Conservation (phyloP, 73 alveolate genomes). For the Paramecium biaurelia region DNA sequence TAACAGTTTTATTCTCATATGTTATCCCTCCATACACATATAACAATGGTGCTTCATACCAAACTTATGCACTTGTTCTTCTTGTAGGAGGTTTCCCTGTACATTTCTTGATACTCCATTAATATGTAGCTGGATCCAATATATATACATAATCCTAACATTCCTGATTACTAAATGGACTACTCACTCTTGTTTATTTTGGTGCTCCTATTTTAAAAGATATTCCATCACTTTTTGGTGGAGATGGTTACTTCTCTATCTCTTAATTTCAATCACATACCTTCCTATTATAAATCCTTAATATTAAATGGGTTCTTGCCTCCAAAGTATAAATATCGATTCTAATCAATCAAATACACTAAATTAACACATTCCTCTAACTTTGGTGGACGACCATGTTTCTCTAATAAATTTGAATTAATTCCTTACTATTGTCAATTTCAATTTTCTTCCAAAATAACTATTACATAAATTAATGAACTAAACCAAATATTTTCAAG, state of each 20-base stretch:
- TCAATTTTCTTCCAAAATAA: conserved; percentile 14
- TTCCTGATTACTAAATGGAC: conserved; percentile 51
- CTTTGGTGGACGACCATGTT: conserved; percentile 45
- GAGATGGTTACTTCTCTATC: conserved; percentile 44
- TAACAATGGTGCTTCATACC: conserved; percentile 61
- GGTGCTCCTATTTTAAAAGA: conserved; percentile 46
- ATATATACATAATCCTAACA: conserved; percentile 39
- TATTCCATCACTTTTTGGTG: conserved; percentile 52
- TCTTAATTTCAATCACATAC: neutral
- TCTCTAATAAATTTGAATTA: neutral
- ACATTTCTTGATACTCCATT: conserved; percentile 46
- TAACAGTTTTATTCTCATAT: conserved; percentile 46
- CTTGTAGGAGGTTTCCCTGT: conserved; percentile 61
- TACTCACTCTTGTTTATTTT: conserved; percentile 6
- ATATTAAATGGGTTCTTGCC: conserved; percentile 16
- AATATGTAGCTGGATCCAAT: conserved; percentile 20
- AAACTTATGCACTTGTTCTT: conserved; percentile 49
- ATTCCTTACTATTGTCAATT: neutral
- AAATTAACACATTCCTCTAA: conserved; percentile 50
- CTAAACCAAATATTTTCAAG: neutral
- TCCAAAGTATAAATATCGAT: conserved; percentile 49
- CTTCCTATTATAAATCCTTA: conserved; percentile 23
- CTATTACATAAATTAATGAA: conserved; percentile 29
- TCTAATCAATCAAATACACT: conserved; percentile 31
- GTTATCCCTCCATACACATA: conserved; percentile 64